These are phyloP conservation scores for Zygoascus tannicola DNA, from an alignment of 805 yeast genomes.

Conservation along the genomic window DNA sequence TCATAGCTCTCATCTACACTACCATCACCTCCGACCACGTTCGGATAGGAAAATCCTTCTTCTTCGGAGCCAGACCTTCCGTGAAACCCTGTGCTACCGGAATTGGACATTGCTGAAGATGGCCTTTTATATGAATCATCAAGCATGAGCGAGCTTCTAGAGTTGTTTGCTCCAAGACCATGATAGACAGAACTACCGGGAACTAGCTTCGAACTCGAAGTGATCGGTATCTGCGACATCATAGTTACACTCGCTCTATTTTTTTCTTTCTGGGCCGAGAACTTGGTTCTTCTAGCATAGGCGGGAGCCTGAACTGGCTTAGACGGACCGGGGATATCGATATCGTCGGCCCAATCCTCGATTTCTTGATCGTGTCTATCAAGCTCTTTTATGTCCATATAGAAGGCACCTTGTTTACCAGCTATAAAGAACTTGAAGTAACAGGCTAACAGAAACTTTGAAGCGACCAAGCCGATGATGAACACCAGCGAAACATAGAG, in stretches of 20 bases:
- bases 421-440: constrained; percentile 82
- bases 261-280: constrained; percentile 5
- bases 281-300: constrained; percentile 7
- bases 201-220: constrained; percentile 24
- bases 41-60: constrained; percentile 18
- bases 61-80: background rate
- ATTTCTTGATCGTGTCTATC: constrained; percentile 54
- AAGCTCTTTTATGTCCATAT: constrained; percentile 48
- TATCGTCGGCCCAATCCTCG: constrained; percentile 80
- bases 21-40: constrained; percentile 14
- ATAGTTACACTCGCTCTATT: constrained; percentile 23
- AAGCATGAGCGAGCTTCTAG: constrained; percentile 18
- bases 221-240: constrained; percentile 25
- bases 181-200: constrained; percentile 27
- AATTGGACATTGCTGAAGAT: constrained; percentile 14
- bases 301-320: constrained; percentile 28
- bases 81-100: constrained; percentile 6
- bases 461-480: constrained; percentile 68
- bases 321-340: constrained; percentile 29
- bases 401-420: constrained; percentile 69
- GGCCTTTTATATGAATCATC: constrained; percentile 7
- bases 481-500: constrained; percentile 73
- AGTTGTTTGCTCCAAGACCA: constrained; percentile 13
- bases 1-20: constrained; percentile 2
- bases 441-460: constrained; percentile 77